Conservation (phyloP, 1,139 yeast genomes). For the Hyphopichia wangnamkhiaoensis region DNA sequence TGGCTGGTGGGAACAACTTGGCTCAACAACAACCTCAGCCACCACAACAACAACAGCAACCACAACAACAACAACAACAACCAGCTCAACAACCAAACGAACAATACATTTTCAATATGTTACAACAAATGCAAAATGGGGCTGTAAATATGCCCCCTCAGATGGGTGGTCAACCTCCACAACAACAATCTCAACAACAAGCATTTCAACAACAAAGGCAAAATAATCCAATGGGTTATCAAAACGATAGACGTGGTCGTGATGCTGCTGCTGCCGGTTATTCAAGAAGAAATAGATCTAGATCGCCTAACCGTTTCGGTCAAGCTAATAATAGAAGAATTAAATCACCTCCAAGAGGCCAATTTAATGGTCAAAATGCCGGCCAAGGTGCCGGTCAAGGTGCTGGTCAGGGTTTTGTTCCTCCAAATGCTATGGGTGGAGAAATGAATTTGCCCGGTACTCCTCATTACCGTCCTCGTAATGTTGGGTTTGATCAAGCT, state of each 20-base stretch:
- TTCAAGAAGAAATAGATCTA: conserved; percentile 55
- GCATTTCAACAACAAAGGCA: conserved; percentile 17
- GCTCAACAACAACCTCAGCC: conserved; percentile 8
- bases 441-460: conserved; percentile 70
- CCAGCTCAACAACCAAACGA: conserved; percentile 20
- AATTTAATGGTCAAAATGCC: conserved; percentile 15
- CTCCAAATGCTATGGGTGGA: conserved; percentile 27
- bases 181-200: conserved; percentile 8
- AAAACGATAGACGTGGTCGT: conserved; percentile 36
- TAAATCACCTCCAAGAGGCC: conserved; percentile 35
- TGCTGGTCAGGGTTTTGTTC: conserved; percentile 9
- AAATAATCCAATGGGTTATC: conserved; percentile 16
- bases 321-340: conserved; percentile 22
- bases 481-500: conserved; percentile 65
- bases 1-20: conserved; percentile 29
- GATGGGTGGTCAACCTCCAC: conserved; percentile 10
- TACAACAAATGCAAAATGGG: conserved; percentile 43
- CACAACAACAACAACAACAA: conserved; percentile 12
- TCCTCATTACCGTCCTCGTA: conserved; percentile 72
- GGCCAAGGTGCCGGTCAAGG: no score
- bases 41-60: conserved; percentile 11
- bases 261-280: conserved; percentile 31
- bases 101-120: conserved; percentile 42
- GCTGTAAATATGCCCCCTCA: conserved; percentile 7
- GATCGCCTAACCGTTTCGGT: conserved; percentile 51